Conservation (phyloP, 352 stramenopile genomes). For the Blastocystis hominis region DNA sequence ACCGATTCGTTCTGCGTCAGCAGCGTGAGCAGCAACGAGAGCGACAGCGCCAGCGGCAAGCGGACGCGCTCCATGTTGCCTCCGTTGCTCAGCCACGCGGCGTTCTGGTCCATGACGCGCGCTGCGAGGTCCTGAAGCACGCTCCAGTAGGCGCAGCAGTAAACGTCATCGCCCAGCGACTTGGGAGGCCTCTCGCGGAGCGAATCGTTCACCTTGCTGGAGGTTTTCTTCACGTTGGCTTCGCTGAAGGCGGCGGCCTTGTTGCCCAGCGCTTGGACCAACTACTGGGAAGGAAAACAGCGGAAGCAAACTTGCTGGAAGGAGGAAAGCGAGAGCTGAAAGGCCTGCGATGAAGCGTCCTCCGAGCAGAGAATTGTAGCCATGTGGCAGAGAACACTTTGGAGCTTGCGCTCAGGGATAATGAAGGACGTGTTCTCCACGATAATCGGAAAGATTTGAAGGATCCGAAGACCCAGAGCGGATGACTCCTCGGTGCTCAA, state of each 20-base stretch:
- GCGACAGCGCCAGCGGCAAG: not conserved
- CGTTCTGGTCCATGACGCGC: not conserved
- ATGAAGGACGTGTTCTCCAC: not conserved
- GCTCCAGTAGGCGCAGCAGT: not conserved
- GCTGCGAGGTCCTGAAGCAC: not conserved
- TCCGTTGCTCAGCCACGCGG: not conserved
- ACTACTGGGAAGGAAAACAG: not conserved
- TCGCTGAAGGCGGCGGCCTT: not conserved
- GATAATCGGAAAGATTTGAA: not conserved
- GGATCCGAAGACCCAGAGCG: not conserved
- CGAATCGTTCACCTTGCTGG: conserved; percentile 19
- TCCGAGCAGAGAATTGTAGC: not conserved
- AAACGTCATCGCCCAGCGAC: not conserved
- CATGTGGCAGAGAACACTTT: not conserved
- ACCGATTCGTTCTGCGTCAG: not conserved
- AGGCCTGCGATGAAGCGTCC: not conserved
- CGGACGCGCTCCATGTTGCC: not conserved
- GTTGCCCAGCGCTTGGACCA: not conserved
- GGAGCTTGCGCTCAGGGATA: not conserved
- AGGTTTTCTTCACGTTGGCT: not conserved
- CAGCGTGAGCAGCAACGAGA: not conserved
- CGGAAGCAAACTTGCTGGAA: not conserved
- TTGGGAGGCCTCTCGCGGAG: not conserved
- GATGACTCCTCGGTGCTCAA: not conserved
- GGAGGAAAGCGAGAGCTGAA: not conserved